Evolutionary conservation across 2,329 filamentous ascomycete genomes (phyloP), one percentile per base, ranked within the genome.

Genomic region (Monosporascus sp.): DNA sequence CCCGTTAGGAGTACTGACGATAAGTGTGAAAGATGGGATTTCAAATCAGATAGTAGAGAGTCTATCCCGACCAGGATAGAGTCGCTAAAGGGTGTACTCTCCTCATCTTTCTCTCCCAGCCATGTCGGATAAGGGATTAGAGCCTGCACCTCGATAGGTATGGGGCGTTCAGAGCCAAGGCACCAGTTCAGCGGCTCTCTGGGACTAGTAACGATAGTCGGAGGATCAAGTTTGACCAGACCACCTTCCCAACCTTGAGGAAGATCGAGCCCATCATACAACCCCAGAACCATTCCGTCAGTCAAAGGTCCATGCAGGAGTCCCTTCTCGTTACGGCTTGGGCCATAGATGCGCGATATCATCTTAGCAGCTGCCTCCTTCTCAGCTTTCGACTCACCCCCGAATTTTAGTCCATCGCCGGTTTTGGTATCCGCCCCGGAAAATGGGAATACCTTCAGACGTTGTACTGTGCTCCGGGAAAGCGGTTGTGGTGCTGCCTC

Each of bases 1-100:
- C 94, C 94, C 0, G 91, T 95, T 44, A 99, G 72, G 24, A 99
- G 77, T 1, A 97, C 89, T 0, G 94, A 97, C 0, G 93, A 97
- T 59, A 89, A 83, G 61, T 96, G 89, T 1, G 86, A 84, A 4
- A 99, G 75, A 61, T 95, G 89, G 2, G 84, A 86, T 55, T 87
- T 78, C 20, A 96, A 77, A 60, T 90, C 85, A 6, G 81, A 77
- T 27, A 96, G 79, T 0, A 95, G 74, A 2, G 79, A 74, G 62
- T 97, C 91, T 53, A 97, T 93, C 1, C 92, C 93, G 19, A 97
- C 91, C 59, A 99, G 76, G 3, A 78, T 68, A 9, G 87, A 82
- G 37, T 79, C 72, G 22, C 74, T 65, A 8, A 80, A 74, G 8
- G 89, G 71, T 8, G 78, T 75, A 37, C 86, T 79, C 38, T 85